Base-by-base conservation (phyloP, 192 early-diverging fungal genomes). In the Coemansia sp. region DNA sequence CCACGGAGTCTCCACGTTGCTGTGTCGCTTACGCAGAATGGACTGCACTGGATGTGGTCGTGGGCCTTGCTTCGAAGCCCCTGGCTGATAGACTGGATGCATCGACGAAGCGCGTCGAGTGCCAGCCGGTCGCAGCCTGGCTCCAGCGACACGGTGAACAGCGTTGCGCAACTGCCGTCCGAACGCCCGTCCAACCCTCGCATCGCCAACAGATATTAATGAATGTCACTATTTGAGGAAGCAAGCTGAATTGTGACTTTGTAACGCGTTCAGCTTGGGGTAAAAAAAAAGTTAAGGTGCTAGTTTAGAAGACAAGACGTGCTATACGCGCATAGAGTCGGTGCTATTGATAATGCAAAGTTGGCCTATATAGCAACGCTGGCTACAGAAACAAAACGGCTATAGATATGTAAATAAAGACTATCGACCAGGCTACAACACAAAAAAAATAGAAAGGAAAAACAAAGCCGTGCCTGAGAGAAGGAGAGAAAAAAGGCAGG, bases 111-210 rank as follows among this genome's bases (percentile, higher is more conserved):
- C 21, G 56, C 16, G 27, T 57, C 56, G 5, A 30, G 40, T 28
- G 25, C 25, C 56, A 9, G 12, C n/a, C 24, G 38, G n/a, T 25
- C 56, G 24, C 19, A 23, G 16, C 27, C 27, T 25, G 29, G 4
- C 27, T 12, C 38, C 3, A 24, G 8, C 30, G 42, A 45, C 16
- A 16, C 16, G 35, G 43, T 23, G 24, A 42, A 10, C 28, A 57
- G 42, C 38, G 42, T 24, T 45, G 14, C 42, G 25, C 25, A 27
- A 27, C 25, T 28, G 27, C 42, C 12, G 12, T 45, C 25, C 5
- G 43, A 27, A 44, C 44, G 35, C 56, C 42, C 56, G 56, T 45
- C 56, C 56, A 57, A 31, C 56, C 56, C n/a, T 45, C 56, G 56
- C 40, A 57, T 57, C 48, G 48, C 4, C 28, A n/a, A 29, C 43